Evolutionary conservation across 768 basidiomycete species (phyloP).

Genomic region (Phlebiopsis gigantea): DNA sequence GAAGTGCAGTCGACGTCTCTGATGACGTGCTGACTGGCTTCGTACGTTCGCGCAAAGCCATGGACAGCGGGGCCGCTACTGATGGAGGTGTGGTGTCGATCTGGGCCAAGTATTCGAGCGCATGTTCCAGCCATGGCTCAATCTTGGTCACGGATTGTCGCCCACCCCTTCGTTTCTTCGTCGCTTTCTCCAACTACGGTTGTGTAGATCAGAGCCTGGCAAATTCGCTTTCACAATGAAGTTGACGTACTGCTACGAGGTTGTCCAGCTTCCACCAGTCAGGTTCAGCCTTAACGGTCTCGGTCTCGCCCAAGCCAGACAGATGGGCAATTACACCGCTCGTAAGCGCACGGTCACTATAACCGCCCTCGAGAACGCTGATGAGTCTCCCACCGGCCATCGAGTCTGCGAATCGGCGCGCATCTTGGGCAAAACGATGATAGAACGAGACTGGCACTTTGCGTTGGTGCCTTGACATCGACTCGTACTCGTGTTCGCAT

Average conservation of each 20-base stretch:
- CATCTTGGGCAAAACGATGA: slow-evolving; percentile 74
- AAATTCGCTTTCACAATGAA: too few species aligned
- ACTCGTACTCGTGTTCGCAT: slow-evolving; percentile 82
- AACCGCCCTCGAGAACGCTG: slow-evolving; percentile 93
- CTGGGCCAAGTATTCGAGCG: slow-evolving; percentile 42
- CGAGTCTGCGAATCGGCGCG: slow-evolving; percentile 53
- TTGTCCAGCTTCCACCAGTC: slow-evolving; percentile 67
- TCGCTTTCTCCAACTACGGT: slow-evolving; percentile 56
- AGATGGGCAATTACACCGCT: slow-evolving; percentile 84
- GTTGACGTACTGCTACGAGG: slow-evolving; percentile 45
- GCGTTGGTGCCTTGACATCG: slow-evolving; percentile 91
- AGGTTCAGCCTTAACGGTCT: slow-evolving; percentile 7
- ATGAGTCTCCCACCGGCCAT: slow-evolving; percentile 69
- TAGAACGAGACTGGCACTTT: slow-evolving; percentile 87
- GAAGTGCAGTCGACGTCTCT: background rate
- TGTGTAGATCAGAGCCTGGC: too few species aligned
- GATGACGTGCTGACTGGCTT: slow-evolving; percentile 18
- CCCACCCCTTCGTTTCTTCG: slow-evolving; percentile 54
- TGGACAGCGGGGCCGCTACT: slow-evolving; percentile 32
- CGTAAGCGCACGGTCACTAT: slow-evolving; percentile 82
- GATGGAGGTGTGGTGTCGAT: slow-evolving; percentile 25
- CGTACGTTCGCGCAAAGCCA: slow-evolving; percentile 43
- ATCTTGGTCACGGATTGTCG: slow-evolving; percentile 31
- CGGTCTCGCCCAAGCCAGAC: slow-evolving; percentile 49
- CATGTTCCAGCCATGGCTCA: slow-evolving; percentile 57